Evolutionary conservation across 2,329 filamentous ascomycete species (phyloP).

Genomic region (Ramularia endophylla): DNA sequence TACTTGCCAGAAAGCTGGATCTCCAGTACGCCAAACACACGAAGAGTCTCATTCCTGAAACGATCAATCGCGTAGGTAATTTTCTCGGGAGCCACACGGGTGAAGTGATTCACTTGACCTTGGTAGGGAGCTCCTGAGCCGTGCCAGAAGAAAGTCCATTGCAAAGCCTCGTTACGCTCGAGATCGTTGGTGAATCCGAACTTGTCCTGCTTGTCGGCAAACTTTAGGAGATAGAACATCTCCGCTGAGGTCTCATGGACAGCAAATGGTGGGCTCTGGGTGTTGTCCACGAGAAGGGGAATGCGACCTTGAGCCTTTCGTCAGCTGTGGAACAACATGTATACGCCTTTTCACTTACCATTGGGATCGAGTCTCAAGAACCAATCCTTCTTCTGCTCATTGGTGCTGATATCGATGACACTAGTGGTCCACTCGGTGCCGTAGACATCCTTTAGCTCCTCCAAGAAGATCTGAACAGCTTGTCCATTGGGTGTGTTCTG

Average conservation of each 20-base stretch:
- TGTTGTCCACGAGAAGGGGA: constrained; percentile 48
- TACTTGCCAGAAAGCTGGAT: constrained; percentile 49
- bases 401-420: constrained; percentile 46
- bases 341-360: constrained; percentile 5
- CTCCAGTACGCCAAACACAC: constrained; percentile 52
- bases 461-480: constrained; percentile 50
- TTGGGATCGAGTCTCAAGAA: constrained; percentile 41
- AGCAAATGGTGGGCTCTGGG: constrained; percentile 43
- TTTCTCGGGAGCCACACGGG: constrained; percentile 40
- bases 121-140: constrained; percentile 37
- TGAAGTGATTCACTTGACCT: constrained; percentile 44
- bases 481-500: constrained; percentile 48
- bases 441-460: constrained; percentile 48
- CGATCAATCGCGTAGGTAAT: constrained; percentile 46
- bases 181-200: constrained; percentile 50
- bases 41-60: constrained; percentile 48
- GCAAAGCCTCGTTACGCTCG: constrained; percentile 44
- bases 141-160: constrained; percentile 54
- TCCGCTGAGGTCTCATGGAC: constrained; percentile 51
- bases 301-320: constrained; percentile 34
- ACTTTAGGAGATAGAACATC: constrained; percentile 48
- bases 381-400: constrained; percentile 53
- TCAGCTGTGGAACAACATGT: no score
- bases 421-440: constrained; percentile 45
- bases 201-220: constrained; percentile 43